Base-by-base conservation (phyloP, 2,329 filamentous ascomycete species). In the Hypoxylon sp. region DNA sequence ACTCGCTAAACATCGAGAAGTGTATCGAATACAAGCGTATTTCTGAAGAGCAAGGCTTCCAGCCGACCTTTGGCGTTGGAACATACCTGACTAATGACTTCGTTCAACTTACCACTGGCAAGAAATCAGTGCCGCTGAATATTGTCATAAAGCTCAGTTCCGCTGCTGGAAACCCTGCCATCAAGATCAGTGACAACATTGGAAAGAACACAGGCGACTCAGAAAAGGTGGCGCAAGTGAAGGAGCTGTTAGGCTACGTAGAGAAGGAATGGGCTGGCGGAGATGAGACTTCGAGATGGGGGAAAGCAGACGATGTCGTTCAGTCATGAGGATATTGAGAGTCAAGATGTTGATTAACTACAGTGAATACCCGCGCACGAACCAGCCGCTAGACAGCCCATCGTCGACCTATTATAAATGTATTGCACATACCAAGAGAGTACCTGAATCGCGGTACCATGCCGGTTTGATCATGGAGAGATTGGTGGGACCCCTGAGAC, bases 41-140 rank as follows among this genome's bases (percentile, higher is more conserved):
- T 29, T 91, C 94, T 0, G 94, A 98, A 72, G 87, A 89, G 42
- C 88, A 90, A 13, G 93, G 93, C 1, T 94, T 99, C 80, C 88
- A 90, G 67, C 92, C 95, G 11, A 92, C 92, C 0, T 99, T 99
- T 82, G 96, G 96, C 67, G 92, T 99, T 0, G 96, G 96, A 3
- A 99, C 96, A 0, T 98, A 93, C 81, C 86, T 99, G 75, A 99
- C 96, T 3, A 98, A 99, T 77, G 96, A 99, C 80, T 99, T 96
- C 78, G 83, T 83, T n/a, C 88, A 92, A 71, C 83, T 87, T 67
- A 89, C 85, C 37, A 92, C 90, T 0, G 90, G 91, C 42, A 89
- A 90, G 73, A 98, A 98, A 81, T 98, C 94, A 0, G 89, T 90
- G 14, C 96, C 96, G 0, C 83, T 99, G 60, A 99, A 99, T 76